Base-by-base conservation (phyloP, 1,284 basidiomycete genomes). In the Fomitopsis pinicola region DNA sequence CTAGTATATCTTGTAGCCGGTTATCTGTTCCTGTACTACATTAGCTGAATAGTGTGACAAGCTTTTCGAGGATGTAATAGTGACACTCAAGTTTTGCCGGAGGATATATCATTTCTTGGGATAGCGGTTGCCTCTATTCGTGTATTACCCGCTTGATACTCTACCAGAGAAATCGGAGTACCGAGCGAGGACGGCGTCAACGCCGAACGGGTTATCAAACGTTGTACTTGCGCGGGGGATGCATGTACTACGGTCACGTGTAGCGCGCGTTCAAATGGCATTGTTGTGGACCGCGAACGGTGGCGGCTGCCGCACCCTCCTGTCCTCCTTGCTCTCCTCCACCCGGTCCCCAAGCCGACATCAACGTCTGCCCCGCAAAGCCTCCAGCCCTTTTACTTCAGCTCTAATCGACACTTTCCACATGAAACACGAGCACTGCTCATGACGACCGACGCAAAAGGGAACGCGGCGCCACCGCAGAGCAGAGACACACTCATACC, bases 1-100 rank as follows among this genome's bases (percentile, higher is more conserved):
- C 72, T 92, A 35, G 66, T 89, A 5, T 82, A 77, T 30, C 75
- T 92, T 19, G 64, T 87, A 12, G 86, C 78, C 5, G 82, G 79
- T 17, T 92, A 92, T 71, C 64, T 81, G 14, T 67, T 90, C 53
- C 88, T 91, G 72, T 91, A 85, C 86, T 85, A 74, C 59, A 55
- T 77, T 28, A 75, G 73, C 48, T 73, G 57, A 69, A 45, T 10
- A 33, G 45, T 7, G 44, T 60, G 10, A 3, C 28, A 10, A 12
- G 14, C 38, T 15, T 40, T 4, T 6, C 38, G 12, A 40, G 9
- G 38, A 30, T 50, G 30, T n/a, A 10, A 40, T 15, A 40, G 38
- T 3, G 38, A 15, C 14, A 40, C 9, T 46, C 7, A 15, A 19
- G n/a, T 22, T 22, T 22, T 22, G 22, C 22, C 44, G 12, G 19